These are phyloP conservation scores for Phytophthora fragariaefolia DNA, from an alignment of 352 stramenopile species.

Conservation along the genomic window DNA sequence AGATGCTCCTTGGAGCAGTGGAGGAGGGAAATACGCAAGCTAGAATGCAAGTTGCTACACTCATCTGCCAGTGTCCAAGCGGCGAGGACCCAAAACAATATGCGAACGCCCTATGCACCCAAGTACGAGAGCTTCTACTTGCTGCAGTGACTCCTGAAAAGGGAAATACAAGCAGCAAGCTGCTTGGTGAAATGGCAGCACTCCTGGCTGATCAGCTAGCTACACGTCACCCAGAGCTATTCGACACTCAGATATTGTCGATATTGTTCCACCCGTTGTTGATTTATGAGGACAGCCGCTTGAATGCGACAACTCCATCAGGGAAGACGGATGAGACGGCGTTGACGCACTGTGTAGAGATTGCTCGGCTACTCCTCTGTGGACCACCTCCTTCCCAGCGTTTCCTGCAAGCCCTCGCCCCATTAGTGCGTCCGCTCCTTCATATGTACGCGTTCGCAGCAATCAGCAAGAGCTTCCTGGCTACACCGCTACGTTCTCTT, in stretches of 20 bases:
- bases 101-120: constrained; percentile 47
- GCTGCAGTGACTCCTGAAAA: constrained; percentile 44
- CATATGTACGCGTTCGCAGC: constrained; percentile 75
- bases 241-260: constrained; percentile 64
- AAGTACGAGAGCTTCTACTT: constrained; percentile 64
- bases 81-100: constrained; percentile 54
- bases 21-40: constrained; percentile 89
- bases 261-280: constrained; percentile 69
- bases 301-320: background rate
- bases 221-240: constrained; percentile 43
- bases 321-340: constrained; percentile 46
- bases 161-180: constrained; percentile 64
- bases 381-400: constrained; percentile 66
- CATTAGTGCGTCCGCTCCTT: constrained; percentile 67
- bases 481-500: constrained; percentile 23
- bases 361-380: constrained; percentile 67
- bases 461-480: constrained; percentile 70
- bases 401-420: constrained; percentile 53
- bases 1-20: constrained; percentile 78
- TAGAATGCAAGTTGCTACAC: constrained; percentile 77
- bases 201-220: constrained; percentile 68
- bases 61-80: constrained; percentile 77
- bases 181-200: constrained; percentile 76
- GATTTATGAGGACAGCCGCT: constrained; percentile 55
- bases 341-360: constrained; percentile 57